Percentiles rank a stretch among this genome's conserved stretches.
Conservation (phyloP, 1,284 basidiomycete genomes). For the Ceratobasidium theobromae region DNA sequence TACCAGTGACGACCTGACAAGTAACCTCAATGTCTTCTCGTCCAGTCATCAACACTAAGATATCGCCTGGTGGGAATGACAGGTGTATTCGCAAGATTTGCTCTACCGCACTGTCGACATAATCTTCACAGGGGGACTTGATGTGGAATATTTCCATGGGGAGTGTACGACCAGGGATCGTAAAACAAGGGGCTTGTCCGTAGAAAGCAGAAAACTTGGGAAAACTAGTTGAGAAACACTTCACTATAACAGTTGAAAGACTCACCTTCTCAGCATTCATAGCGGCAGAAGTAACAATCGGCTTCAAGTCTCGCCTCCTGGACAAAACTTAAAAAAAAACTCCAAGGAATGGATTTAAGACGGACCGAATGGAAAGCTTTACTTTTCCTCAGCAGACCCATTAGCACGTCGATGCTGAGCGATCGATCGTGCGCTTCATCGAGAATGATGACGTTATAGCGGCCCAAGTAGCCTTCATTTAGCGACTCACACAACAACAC, state of each 20-base stretch:
- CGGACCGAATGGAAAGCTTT: neutral
- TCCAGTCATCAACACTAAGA: slow-evolving; percentile 99
- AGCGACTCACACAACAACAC: slow-evolving; percentile 92
- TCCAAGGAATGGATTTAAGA: neutral
- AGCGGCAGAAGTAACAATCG: slow-evolving; percentile 97
- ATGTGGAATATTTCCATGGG: slow-evolving; percentile 96
- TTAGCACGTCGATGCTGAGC: slow-evolving; percentile 92
- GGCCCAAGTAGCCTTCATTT: slow-evolving; percentile 93
- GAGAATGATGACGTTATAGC: slow-evolving; percentile 93
- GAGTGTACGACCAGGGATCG: slow-evolving; percentile 97
- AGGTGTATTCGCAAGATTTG: slow-evolving; percentile 97
- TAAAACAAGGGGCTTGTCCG: slow-evolving; percentile 92
- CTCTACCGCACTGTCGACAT: slow-evolving; percentile 97
- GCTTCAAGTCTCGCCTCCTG: slow-evolving; percentile 85
- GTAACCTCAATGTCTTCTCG: slow-evolving; percentile 99
- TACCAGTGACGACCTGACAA: slow-evolving; percentile 86
- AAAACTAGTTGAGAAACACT: neutral
- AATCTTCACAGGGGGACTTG: slow-evolving; percentile 98
- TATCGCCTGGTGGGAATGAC: slow-evolving; percentile 90
- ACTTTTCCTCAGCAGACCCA: slow-evolving; percentile 93
- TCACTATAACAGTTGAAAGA: neutral
- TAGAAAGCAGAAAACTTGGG: slow-evolving; percentile 89
- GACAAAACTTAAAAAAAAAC: slow-evolving; percentile 67
- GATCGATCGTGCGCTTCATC: slow-evolving; percentile 98
- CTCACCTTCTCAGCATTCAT: slow-evolving; percentile 97